Evolutionary conservation across 73 alveolate species (phyloP).

Genomic region (Paramecium primaurelia): DNA sequence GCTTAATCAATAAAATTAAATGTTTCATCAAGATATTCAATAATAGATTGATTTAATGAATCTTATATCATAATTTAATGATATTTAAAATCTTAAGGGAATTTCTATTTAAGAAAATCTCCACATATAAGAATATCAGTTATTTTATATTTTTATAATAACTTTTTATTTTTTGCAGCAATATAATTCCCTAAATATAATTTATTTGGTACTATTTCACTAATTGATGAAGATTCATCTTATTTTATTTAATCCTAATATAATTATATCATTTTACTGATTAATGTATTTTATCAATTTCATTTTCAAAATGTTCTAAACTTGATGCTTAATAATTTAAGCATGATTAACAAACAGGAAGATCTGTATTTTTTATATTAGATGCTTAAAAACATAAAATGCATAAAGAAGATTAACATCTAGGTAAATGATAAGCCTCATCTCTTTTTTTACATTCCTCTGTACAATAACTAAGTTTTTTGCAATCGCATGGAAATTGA

Average conservation of each 20-base stretch:
- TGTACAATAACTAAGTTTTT: constrained; percentile 72
- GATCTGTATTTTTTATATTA: background rate
- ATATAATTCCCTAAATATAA: background rate
- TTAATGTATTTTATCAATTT: background rate
- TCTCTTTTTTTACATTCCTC: constrained; percentile 72
- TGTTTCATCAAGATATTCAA: constrained; percentile 34
- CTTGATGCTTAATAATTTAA: background rate
- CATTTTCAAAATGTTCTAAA: background rate
- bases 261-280: background rate
- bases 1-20: background rate
- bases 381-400: background rate
- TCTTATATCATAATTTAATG: background rate
- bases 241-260: background rate
- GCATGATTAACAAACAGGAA: background rate
- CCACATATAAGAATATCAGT: constrained; percentile 37
- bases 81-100: background rate
- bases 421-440: constrained; percentile 68
- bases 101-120: background rate
- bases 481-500: constrained; percentile 64
- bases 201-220: background rate
- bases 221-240: background rate
- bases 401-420: constrained; percentile 63
- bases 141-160: background rate
- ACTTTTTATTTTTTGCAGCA: background rate
- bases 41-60: background rate